Conservation (phyloP, 768 basidiomycete species). For the Coprinopsis cinerea region DNA sequence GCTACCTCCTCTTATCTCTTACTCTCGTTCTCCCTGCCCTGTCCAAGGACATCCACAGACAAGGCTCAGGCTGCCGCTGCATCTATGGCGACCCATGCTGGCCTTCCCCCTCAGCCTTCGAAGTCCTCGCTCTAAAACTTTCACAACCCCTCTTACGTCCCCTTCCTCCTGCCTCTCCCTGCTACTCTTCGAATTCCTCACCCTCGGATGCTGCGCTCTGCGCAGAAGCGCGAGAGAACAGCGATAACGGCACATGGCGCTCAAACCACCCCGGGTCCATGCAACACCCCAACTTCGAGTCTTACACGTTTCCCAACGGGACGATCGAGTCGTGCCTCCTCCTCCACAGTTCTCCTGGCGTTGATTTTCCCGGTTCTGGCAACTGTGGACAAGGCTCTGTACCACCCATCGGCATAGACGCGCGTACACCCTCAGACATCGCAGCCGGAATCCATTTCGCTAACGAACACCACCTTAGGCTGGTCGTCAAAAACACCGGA, state of each 20-base stretch:
- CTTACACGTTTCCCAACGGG: constrained; percentile 26
- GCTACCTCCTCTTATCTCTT: too few species aligned
- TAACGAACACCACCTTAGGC: constrained; percentile 26
- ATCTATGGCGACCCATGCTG: constrained; percentile 6
- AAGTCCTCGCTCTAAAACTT: not conserved
- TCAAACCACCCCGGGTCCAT: constrained; percentile 8
- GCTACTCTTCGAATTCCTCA: constrained; percentile 29
- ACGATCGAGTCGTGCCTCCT: constrained; percentile 49
- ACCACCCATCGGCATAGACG: constrained; percentile 35
- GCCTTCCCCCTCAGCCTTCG: constrained; percentile 6
- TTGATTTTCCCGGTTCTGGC: too few species aligned
- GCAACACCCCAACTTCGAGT: constrained; percentile 10
- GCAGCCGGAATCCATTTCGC: constrained; percentile 38
- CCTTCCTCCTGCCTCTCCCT: constrained; percentile 26
- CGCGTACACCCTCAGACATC: constrained; percentile 30
- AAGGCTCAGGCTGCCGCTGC: too few species aligned
- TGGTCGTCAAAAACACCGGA: constrained; percentile 34
- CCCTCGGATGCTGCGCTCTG: constrained; percentile 31
- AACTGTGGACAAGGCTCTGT: constrained; percentile 42
- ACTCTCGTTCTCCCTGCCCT: too few species aligned
- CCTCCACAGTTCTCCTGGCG: constrained; percentile 29
- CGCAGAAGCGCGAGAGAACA: constrained; percentile 2
- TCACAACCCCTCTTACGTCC: constrained; percentile 5
- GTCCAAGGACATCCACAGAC: too few species aligned
- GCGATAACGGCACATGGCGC: constrained; percentile 7